Conservation (phyloP, 148 eudicot genomes). For the Heliosperma pusillum region DNA sequence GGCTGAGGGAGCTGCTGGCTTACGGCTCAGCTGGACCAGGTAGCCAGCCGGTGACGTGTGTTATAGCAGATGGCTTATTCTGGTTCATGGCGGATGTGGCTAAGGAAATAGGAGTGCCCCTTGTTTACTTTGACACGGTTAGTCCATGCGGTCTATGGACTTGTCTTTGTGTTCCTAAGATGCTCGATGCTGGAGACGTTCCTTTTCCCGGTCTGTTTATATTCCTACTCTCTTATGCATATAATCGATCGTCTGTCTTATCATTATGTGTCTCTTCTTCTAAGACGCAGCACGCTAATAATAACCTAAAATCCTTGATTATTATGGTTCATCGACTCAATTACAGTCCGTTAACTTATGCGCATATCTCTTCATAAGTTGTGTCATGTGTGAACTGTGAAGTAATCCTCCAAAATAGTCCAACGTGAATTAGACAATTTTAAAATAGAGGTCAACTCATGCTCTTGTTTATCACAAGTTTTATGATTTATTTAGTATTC, state of each 20-base stretch:
- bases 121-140: slow-evolving; percentile 32
- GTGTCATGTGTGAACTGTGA: too few species aligned
- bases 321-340: not conserved
- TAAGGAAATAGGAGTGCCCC: slow-evolving; percentile 26
- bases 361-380: not conserved
- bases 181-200: slow-evolving; percentile 32
- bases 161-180: slow-evolving; percentile 31
- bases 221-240: too few species aligned
- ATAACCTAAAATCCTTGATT: not conserved
- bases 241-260: too few species aligned
- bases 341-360: not conserved
- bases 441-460: not conserved
- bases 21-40: slow-evolving; percentile 9
- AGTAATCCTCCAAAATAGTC: too few species aligned
- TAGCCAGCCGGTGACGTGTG: slow-evolving; percentile 31
- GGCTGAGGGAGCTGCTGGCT: slow-evolving; percentile 15
- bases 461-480: too few species aligned
- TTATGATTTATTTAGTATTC: too few species aligned
- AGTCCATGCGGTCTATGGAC: slow-evolving; percentile 41
- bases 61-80: slow-evolving; percentile 35
- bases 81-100: slow-evolving; percentile 34
- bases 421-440: not conserved
- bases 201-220: slow-evolving; percentile 28
- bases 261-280: too few species aligned
- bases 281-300: too few species aligned